Evolutionary conservation across 768 basidiomycete species (phyloP), one percentile per base, ranked within the genome.

Genomic region (Lyophyllum shimeji): DNA sequence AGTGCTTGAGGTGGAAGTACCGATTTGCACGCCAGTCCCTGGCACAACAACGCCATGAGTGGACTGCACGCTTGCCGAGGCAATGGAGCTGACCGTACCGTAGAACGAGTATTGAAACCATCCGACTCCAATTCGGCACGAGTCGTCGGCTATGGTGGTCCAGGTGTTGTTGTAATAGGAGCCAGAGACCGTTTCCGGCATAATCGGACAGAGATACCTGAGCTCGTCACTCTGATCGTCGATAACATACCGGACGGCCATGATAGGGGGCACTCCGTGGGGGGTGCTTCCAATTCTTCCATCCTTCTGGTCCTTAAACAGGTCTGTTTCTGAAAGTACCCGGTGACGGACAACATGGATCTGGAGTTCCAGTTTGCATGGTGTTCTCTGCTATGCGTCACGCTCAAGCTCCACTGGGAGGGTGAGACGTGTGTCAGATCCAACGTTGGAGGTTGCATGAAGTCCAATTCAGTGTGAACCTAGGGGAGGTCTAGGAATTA

Each of bases 91-190:
- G 48, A n/a, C n/a, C 67, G 37, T 53, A 76, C 75, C 76, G 48
- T 70, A 65, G 61, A 77, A 78, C n/a, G 62, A 59, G 50, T 75
- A 71, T 47, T 69, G 57, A 57, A 77, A 77, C 75, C 75, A 77
- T 34, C 73, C 75, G 47, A 66, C 63, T 23, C 52, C 34, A 13
- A 37, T 11, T 37, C 34, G 61, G 34, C 77, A 77, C 20, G 58
- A 55, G 29, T 63, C 58, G 47, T 63, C 64, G 20, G 66, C 60
- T 33, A 72, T 68, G 12, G 70, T 67, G 8, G 74, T 71, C 75
- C 76, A 76, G 3, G 74, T 75, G 56, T 71, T 69, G 57, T 71
- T 73, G 56, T 68, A 72, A 59, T 73, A 76, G 17, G 72, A 63
- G 20, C 73, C 71, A 27, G 65, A 57, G 9, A 75, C 70, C 7